A percentile compares a stretch with the other conserved stretches of the same genome.
These are phyloP conservation scores for Pestalotiopsis sp. DNA, from an alignment of 2,329 filamentous ascomycete genomes.

Conservation along the genomic window DNA sequence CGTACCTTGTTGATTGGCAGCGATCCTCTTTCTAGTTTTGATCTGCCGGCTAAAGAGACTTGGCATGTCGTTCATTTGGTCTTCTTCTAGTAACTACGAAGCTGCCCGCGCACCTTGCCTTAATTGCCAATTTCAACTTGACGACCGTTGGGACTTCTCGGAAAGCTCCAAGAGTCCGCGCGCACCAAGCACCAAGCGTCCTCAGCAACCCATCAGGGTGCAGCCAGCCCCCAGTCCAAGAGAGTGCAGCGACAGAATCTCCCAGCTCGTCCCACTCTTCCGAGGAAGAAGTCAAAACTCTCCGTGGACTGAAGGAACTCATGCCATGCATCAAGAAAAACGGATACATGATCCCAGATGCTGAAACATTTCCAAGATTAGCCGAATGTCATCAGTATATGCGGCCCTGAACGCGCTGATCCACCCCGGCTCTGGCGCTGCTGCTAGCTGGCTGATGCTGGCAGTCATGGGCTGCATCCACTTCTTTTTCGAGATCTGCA, in stretches of 20 bases:
- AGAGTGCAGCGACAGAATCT: background rate
- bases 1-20: background rate
- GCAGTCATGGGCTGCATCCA: background rate
- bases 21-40: background rate
- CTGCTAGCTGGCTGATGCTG: background rate
- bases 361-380: slow-evolving; percentile 22
- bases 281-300: background rate
- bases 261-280: background rate
- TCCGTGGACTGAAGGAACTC: background rate
- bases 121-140: background rate
- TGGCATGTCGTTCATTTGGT: background rate
- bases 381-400: slow-evolving; percentile 14
- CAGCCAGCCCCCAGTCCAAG: too few relatives aligned
- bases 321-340: background rate
- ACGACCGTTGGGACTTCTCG: background rate
- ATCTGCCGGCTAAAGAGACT: background rate
- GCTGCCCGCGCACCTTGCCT: background rate
- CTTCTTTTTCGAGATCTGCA: slow-evolving; percentile 10
- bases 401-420: background rate
- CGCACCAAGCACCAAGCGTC: background rate
- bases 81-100: background rate
- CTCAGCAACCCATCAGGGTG: too few relatives aligned
- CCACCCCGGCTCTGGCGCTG: background rate
- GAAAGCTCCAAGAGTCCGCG: background rate
- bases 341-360: slow-evolving; percentile 9